Conservation (phyloP, 1,284 basidiomycete species). For the Volvariella surrecta region DNA sequence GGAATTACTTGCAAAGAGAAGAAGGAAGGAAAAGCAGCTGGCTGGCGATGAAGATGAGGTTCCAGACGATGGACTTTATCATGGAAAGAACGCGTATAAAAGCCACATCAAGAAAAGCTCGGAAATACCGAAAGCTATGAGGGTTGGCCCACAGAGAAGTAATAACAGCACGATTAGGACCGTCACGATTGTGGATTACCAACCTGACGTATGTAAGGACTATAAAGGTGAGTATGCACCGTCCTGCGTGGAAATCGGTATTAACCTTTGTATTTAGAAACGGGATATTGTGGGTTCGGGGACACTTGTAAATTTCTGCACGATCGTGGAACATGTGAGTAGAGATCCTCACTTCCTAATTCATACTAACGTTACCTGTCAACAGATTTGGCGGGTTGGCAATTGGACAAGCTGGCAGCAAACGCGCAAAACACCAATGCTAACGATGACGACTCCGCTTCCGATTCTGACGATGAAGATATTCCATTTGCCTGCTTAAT, state of each 20-base stretch:
- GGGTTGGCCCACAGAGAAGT: slow-evolving; percentile 78
- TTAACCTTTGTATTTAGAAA: slow-evolving; percentile 54
- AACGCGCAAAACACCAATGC: slow-evolving; percentile 47
- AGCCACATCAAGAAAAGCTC: slow-evolving; percentile 77
- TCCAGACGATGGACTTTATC: slow-evolving; percentile 84
- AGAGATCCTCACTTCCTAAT: slow-evolving; percentile 10
- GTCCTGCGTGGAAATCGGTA: slow-evolving; percentile 9
- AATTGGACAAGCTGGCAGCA: slow-evolving; percentile 83
- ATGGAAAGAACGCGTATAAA: slow-evolving; percentile 77
- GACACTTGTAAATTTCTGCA: slow-evolving; percentile 97
- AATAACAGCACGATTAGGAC: slow-evolving; percentile 80
- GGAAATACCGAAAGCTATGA: slow-evolving; percentile 83
- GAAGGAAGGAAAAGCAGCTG: slow-evolving; percentile 41
- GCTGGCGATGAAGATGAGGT: slow-evolving; percentile 48
- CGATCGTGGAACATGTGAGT: slow-evolving; percentile 79
- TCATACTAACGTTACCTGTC: slow-evolving; percentile 12
- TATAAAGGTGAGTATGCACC: slow-evolving; percentile 74
- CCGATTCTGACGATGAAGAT: slow-evolving; percentile 71
- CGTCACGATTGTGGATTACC: slow-evolving; percentile 95
- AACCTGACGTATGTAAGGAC: slow-evolving; percentile 98
- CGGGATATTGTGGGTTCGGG: slow-evolving; percentile 97
- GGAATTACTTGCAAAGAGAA: slow-evolving; percentile 60
- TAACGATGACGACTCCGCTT: slow-evolving; percentile 42
- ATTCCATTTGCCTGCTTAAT: slow-evolving; percentile 97
- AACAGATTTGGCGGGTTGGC: slow-evolving; percentile 95